Base-by-base conservation (phyloP, 139 green algal genomes). In the Coelastrella sp. region DNA sequence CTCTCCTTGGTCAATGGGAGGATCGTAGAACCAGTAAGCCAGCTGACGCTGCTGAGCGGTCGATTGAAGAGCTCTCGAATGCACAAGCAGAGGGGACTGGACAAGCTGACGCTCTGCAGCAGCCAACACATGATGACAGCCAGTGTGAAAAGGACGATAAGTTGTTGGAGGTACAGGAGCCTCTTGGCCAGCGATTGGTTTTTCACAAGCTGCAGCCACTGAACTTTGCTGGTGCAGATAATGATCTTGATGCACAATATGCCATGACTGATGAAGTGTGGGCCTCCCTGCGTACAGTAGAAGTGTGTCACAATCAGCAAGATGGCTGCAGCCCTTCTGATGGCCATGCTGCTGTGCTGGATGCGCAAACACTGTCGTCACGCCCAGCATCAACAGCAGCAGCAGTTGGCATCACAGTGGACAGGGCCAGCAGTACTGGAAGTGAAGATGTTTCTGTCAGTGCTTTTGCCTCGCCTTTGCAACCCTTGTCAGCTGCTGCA, bases 211-310 rank as follows among this genome's bases (percentile, higher is more conserved):
- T 68, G 27, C 50, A 81, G 30, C 73, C 53, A 8, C 11, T 82
- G 53, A 53, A 60, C 7, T 9, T 43, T 5, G 35, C 53, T 32
- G 75, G 51, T 71, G 75, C 75, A 27, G 51, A 69, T 21, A 41
- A 19, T 34, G 75, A 30, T 19, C 19, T 57, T 15, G 73, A 45
- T 32, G 6, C 37, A n/a, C 6, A 60, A 23, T 19, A 60, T 79
- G 69, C 30, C 9, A 69, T 82, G 75, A 82, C 75, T 48, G 75
- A 82, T 35, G 21, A 13, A 27, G 3, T 32, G 32, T 81, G 73
- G 73, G 50, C 48, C 1, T 34, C 73, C 3, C 30, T 81, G 50
- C 73, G 73, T 11, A 81, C 73, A 8, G 73, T 79, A 59, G 68
- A 59, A 32, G 53, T 69, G n/a, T 9, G 62, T 30, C 11, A 9